Evolutionary conservation across 1,284 basidiomycete species (phyloP).

Genomic region (Afroboletus lepidellus): DNA sequence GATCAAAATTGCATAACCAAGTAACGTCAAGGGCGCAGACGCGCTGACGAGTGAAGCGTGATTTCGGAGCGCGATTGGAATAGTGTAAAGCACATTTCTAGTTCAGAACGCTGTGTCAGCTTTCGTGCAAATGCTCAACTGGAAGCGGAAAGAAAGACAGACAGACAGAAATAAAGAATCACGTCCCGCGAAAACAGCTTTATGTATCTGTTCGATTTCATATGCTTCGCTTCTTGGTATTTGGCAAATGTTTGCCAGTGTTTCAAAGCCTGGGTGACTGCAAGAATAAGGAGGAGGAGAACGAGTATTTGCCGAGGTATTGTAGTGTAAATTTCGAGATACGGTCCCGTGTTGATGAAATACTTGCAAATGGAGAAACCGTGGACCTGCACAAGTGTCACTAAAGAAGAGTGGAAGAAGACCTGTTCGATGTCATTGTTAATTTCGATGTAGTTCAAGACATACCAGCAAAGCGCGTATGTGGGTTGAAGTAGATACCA

Average conservation of each 20-base stretch:
- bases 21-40: neutral
- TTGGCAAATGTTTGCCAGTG: neutral
- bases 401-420: neutral
- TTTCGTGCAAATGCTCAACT: neutral
- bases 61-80: neutral
- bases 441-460: neutral
- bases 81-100: neutral
- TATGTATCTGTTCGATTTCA: neutral
- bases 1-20: neutral
- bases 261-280: neutral
- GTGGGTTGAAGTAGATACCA: neutral
- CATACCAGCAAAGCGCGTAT: neutral
- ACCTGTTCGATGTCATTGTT: neutral
- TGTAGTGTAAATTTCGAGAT: neutral
- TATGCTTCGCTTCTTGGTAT: neutral
- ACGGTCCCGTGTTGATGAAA: neutral
- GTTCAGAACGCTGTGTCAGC: neutral
- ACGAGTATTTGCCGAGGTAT: neutral
- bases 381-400: neutral
- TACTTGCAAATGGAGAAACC: neutral
- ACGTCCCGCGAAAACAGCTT: neutral
- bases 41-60: no score
- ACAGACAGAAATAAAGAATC: neutral
- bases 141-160: neutral
- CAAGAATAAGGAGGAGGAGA: neutral